Evolutionary conservation across 495 filamentous ascomycete species (phyloP).

Genomic region (Talaromyces proteolyticus): DNA sequence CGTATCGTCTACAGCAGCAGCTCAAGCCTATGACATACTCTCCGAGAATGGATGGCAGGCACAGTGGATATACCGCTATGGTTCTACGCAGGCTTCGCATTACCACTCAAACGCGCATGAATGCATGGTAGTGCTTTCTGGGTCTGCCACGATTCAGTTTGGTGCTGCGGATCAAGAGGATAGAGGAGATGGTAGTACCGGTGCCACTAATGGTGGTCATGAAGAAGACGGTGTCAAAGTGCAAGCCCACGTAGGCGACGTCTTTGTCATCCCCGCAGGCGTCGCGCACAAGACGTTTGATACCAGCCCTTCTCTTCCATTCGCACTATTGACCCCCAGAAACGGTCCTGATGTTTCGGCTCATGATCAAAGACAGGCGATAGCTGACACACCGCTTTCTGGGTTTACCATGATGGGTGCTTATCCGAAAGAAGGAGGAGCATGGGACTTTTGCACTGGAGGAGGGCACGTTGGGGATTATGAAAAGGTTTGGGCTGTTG

Average conservation of each 20-base stretch:
- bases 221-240: conserved; percentile 16
- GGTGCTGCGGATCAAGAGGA: conserved; percentile 25
- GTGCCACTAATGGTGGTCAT: conserved; percentile 7
- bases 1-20: background rate
- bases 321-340: conserved; percentile 20
- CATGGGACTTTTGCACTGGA: background rate
- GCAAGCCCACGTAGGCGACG: conserved; percentile 22
- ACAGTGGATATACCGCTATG: conserved; percentile 30
- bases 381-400: conserved; percentile 5
- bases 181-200: conserved; percentile 16
- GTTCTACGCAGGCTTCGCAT: conserved; percentile 25
- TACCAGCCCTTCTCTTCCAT: conserved; percentile 10
- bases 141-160: conserved; percentile 26
- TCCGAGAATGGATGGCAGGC: conserved; percentile 23
- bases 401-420: conserved; percentile 16
- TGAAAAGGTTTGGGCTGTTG: background rate
- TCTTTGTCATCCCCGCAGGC: conserved; percentile 31
- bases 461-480: background rate
- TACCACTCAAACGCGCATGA: conserved; percentile 33
- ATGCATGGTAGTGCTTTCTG: conserved; percentile 30
- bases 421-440: conserved; percentile 12
- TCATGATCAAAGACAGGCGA: conserved; percentile 7
- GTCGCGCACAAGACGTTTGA: conserved; percentile 28
- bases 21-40: conserved; percentile 22
- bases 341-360: conserved; percentile 12